Base-by-base conservation (phyloP, 2,329 filamentous ascomycete genomes). In the Trichoderma endophyticum region DNA sequence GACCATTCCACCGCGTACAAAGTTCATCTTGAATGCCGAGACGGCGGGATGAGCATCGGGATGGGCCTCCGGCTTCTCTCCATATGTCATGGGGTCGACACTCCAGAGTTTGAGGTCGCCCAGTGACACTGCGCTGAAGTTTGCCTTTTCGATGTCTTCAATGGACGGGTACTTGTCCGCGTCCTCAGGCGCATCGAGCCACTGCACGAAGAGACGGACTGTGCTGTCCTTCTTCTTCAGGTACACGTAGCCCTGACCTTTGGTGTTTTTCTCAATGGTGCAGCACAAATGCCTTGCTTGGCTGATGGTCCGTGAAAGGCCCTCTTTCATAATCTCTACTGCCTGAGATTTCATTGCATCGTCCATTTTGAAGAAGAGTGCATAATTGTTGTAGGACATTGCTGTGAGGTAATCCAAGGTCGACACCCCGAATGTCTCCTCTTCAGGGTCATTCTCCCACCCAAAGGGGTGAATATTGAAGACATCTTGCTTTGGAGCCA, bases 391-490 rank as follows among this genome's bases (percentile, higher is more conserved):
- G 62, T 71, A 71, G 6, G 51, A 30, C 11, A 66, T 57, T 12
- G n/a, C 48, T n/a, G 69, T 24, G 14, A 71, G 60, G 9, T 63
- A 70, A 11, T 71, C 69, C 24, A 71, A 15, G 1, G 69, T 65
- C 5, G 69, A 71, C 1, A 71, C 6, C 0, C 3, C 5, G 28
- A 56, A 65, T 3, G 6, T 43, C 36, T 71, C 61, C 34, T 30
- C 24, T 34, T 67, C 69, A 6, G 69, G 62, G 18, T 39, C 67
- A 18, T 59, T 71, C n/a, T 71, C 62, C 69, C 69, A 71, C 12
- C 69, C 69, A 26, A 32, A 26, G 2, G 67, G 67, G 8, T 56
- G 67, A 21, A 70, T 9, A 6, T 70, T 5, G 30, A 30, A 30
- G 2, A 30, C 30, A 8, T 30, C 30, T 30, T 30, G 30, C 8